phyloP scores from a whole-genome alignment of 2,329 filamentous ascomycete genomes.

The Colletotrichum sp. region DNA sequence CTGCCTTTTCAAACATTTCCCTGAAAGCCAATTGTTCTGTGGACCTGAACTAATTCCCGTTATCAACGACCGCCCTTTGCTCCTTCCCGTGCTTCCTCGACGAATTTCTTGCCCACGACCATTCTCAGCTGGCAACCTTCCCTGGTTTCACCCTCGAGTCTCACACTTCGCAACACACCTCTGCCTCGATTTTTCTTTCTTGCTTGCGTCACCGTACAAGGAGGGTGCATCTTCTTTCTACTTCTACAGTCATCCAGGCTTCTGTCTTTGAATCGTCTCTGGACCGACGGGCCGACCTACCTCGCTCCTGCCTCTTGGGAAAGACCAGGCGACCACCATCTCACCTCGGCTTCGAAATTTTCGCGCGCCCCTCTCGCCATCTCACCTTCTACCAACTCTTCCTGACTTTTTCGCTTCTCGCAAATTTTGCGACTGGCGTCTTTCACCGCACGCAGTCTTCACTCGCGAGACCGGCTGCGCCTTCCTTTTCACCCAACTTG shows the following conservation, averaged over 20 bases:
- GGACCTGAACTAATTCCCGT: background rate
- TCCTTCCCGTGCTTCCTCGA: background rate
- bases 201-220: fast-evolving
- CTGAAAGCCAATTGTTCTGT: background rate
- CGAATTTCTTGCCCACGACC: too few relatives aligned
- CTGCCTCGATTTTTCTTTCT: fast-evolving
- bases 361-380: fast-evolving
- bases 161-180: background rate
- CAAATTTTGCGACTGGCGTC: too few relatives aligned
- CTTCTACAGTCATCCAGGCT: fast-evolving
- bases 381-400: fast-evolving
- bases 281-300: too few relatives aligned
- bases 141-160: fast-evolving
- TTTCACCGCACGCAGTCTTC: too few relatives aligned
- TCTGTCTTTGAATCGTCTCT: too few relatives aligned
- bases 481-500: too few relatives aligned
- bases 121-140: background rate
- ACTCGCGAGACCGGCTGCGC: too few relatives aligned
- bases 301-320: background rate
- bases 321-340: fast-evolving
- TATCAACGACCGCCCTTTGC: fast-evolving
- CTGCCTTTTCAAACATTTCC: background rate
- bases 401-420: background rate
- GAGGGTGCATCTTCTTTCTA: fast-evolving
- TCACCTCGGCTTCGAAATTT: background rate